Percentiles rank a stretch among this genome's conserved stretches.
Conservation (phyloP, 2,329 filamentous ascomycete species). For the Colletotrichum scovillei region DNA sequence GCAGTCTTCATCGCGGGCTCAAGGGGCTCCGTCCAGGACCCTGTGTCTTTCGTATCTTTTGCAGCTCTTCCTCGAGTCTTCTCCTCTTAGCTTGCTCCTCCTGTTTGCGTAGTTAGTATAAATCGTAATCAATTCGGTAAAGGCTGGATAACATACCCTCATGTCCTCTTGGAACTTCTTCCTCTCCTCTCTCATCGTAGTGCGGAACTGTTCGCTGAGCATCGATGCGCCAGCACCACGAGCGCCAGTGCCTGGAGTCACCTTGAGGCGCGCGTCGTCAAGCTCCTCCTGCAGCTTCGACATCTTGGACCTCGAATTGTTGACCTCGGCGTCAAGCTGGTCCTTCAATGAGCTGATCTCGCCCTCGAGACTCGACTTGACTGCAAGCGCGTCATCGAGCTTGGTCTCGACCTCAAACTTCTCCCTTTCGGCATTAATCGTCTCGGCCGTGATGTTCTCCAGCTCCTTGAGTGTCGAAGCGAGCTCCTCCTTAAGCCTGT, state of each 20-base stretch:
- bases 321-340: constrained; percentile 55
- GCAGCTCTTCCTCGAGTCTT: constrained; percentile 63
- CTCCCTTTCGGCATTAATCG: constrained; percentile 61
- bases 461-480: constrained; percentile 62
- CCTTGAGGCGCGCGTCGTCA: constrained; percentile 62
- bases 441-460: constrained; percentile 65
- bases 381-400: constrained; percentile 53
- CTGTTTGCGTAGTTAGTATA: constrained; percentile 50
- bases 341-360: constrained; percentile 50
- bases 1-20: constrained; percentile 48
- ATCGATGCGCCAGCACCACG: constrained; percentile 59
- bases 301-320: constrained; percentile 49
- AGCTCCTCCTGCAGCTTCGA: constrained; percentile 61
- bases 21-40: constrained; percentile 56
- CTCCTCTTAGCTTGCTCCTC: constrained; percentile 61
- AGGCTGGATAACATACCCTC: constrained; percentile 50
- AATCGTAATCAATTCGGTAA: not conserved
- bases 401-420: constrained; percentile 57
- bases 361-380: constrained; percentile 49
- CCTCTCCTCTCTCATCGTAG: constrained; percentile 67
- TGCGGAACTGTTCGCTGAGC: constrained; percentile 67
- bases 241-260: constrained; percentile 43
- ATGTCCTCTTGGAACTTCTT: constrained; percentile 68
- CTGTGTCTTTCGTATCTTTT: constrained; percentile 54
- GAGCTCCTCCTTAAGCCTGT: constrained; percentile 62